Conservation (phyloP, 2,329 filamentous ascomycete genomes). For the Colletotrichum sp. region DNA sequence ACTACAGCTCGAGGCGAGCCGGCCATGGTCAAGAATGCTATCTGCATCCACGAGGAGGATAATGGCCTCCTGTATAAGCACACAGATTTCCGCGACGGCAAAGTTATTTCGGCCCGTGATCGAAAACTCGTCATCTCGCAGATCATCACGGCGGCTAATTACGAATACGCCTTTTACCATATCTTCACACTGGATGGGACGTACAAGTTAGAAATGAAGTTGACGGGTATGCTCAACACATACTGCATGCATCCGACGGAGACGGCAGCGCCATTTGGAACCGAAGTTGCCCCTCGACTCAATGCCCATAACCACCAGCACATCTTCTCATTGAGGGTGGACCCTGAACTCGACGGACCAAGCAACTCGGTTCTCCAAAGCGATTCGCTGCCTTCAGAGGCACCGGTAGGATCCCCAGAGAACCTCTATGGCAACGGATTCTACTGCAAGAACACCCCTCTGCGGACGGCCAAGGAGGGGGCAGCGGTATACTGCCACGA, state of each 20-base stretch:
- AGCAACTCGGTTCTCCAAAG: slow-evolving; percentile 74
- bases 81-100: slow-evolving; percentile 77
- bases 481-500: slow-evolving; percentile 25
- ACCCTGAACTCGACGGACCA: slow-evolving; percentile 39
- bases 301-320: slow-evolving; percentile 64
- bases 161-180: slow-evolving; percentile 67
- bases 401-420: slow-evolving; percentile 68
- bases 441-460: slow-evolving; percentile 41
- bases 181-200: slow-evolving; percentile 63
- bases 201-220: slow-evolving; percentile 63
- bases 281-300: slow-evolving; percentile 55
- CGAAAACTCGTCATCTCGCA: slow-evolving; percentile 76
- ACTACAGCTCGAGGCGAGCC: slow-evolving; percentile 72
- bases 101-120: slow-evolving; percentile 72
- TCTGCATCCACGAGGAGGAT: slow-evolving; percentile 80
- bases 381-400: slow-evolving; percentile 66
- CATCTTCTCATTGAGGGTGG: slow-evolving; percentile 53
- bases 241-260: slow-evolving; percentile 42
- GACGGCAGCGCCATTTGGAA: slow-evolving; percentile 46
- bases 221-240: slow-evolving; percentile 52
- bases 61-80: slow-evolving; percentile 78
- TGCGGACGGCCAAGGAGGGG: slow-evolving; percentile 26
- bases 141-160: slow-evolving; percentile 79
- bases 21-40: slow-evolving; percentile 75
- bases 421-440: slow-evolving; percentile 81